These are phyloP conservation scores for Leptodermis oblonga DNA, from an alignment of 257 asterid species.

Conservation along the genomic window DNA sequence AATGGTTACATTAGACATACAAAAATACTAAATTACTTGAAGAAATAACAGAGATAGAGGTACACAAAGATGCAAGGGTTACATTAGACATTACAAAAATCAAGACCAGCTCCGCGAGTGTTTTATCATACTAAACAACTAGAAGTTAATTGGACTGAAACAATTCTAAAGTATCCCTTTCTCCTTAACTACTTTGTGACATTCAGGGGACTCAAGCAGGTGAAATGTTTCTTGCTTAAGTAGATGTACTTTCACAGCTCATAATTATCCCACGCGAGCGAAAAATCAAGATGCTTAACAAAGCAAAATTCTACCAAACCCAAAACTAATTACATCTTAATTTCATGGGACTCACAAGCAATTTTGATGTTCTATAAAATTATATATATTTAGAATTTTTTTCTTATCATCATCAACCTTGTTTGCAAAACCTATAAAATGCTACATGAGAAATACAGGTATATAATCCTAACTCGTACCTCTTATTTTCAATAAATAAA, in stretches of 20 bases:
- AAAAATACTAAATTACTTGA: too few species aligned
- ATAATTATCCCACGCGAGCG: background rate
- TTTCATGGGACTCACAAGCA: background rate
- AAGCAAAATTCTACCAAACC: too few species aligned
- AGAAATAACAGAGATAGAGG: background rate
- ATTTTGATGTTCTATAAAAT: too few species aligned
- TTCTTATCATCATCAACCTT: background rate
- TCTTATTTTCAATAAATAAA: background rate
- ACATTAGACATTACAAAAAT: background rate
- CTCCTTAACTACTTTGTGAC: too few species aligned
- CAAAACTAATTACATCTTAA: too few species aligned
- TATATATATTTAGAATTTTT: conserved; percentile 1
- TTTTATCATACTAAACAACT: conserved; percentile 18
- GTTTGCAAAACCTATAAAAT: background rate
- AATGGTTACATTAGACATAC: too few species aligned
- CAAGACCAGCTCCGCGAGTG: background rate
- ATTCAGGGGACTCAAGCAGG: too few species aligned
- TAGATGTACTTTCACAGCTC: too few species aligned
- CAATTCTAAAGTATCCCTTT: too few species aligned
- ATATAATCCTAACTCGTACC: background rate
- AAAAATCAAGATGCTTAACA: background rate
- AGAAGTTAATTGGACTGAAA: too few species aligned
- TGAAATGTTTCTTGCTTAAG: conserved; percentile 33
- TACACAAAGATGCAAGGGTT: background rate
- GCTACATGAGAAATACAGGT: background rate